A percentile compares a stretch with the other conserved stretches of the same genome.
Conservation (phyloP, 2,329 filamentous ascomycete species). For the Claviceps sp. region DNA sequence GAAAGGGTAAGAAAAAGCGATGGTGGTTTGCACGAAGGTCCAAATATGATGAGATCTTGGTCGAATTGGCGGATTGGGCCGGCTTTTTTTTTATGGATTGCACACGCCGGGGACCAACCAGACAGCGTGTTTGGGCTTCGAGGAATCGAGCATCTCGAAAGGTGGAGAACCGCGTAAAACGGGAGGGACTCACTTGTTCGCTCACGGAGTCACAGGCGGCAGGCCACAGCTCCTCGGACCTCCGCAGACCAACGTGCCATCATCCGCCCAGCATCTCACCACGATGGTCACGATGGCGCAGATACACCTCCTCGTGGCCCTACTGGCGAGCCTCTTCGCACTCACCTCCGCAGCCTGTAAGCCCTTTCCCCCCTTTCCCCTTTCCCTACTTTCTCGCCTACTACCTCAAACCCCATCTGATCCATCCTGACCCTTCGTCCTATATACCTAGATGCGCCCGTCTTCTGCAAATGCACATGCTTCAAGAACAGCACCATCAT, state of each 20-base stretch:
- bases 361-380: conserved; percentile 6
- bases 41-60: not conserved
- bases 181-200: too few relatives aligned
- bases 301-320: conserved; percentile 22
- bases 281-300: conserved; percentile 31
- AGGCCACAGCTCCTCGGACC: not conserved
- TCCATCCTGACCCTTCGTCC: conserved; percentile 7
- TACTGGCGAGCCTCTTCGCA: conserved; percentile 22
- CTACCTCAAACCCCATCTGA: not conserved
- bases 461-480: conserved; percentile 59
- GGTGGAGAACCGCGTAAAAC: not conserved
- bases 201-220: not conserved
- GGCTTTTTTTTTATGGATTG: conserved; percentile 8
- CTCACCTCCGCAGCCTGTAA: conserved; percentile 29
- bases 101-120: conserved; percentile 14
- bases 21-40: not conserved
- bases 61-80: not conserved
- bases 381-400: not conserved
- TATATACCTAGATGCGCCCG: conserved; percentile 36
- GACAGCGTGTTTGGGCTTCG: conserved; percentile 1
- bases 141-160: not conserved
- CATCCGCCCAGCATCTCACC: not conserved
- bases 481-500: conserved; percentile 58
- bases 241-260: not conserved
- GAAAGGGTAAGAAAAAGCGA: not conserved